Evolutionary conservation across 1,284 basidiomycete species (phyloP).

Genomic region (Heliocybe sulcata): DNA sequence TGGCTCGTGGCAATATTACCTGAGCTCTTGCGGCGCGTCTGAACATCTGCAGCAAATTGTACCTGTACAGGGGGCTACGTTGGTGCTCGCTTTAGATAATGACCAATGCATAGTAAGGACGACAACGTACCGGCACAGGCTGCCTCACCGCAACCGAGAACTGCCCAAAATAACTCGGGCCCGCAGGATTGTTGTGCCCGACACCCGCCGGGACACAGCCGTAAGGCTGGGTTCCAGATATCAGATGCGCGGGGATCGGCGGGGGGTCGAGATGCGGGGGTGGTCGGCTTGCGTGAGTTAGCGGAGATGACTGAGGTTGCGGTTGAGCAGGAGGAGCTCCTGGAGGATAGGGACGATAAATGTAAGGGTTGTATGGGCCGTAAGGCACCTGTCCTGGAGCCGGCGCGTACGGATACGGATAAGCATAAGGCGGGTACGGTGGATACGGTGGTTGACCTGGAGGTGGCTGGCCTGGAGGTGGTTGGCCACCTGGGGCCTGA

Average conservation of each 20-base stretch:
- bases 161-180: background rate
- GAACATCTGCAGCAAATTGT: no score
- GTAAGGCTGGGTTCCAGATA: background rate
- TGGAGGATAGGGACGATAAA: background rate
- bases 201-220: background rate
- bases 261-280: background rate
- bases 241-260: background rate
- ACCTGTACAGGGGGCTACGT: slow-evolving; percentile 2
- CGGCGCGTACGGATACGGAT: slow-evolving; percentile 8
- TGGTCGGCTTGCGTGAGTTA: background rate
- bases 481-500: no score
- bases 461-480: no score
- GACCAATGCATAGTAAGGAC: background rate
- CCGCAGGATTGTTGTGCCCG: background rate
- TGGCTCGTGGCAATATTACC: no score
- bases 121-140: background rate
- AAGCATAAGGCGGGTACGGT: slow-evolving; percentile 11
- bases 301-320: no score
- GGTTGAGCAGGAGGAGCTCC: background rate
- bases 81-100: background rate
- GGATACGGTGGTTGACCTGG: no score
- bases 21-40: no score
- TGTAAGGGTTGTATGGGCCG: background rate
- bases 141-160: background rate
- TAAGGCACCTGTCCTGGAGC: background rate